Conservation (phyloP, 2,329 filamentous ascomycete species). For the Trichoderma gracile region DNA sequence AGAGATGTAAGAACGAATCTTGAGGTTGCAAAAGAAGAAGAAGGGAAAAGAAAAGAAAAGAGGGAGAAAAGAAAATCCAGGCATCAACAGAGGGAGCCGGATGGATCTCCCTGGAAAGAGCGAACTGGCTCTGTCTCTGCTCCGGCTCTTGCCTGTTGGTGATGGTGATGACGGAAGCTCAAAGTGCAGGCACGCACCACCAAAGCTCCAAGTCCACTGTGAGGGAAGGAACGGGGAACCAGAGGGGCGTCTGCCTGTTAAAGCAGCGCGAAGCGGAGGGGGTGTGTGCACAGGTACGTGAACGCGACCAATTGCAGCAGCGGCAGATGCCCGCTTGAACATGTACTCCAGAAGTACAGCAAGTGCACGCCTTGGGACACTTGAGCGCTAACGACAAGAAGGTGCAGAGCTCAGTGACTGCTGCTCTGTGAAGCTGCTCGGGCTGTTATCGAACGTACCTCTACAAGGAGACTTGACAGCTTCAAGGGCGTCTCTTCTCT, state of each 20-base stretch:
- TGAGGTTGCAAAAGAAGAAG: background rate
- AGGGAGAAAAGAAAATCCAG: background rate
- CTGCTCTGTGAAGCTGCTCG: background rate
- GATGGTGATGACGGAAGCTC: slow-evolving; percentile 22
- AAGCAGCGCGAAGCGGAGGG: slow-evolving; percentile 21
- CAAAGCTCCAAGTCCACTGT: slow-evolving; percentile 4
- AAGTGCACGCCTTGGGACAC: background rate
- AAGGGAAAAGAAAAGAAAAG: background rate
- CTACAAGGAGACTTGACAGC: background rate
- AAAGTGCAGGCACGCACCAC: slow-evolving; percentile 23
- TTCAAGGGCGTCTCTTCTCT: background rate
- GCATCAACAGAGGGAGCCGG: slow-evolving; percentile 1
- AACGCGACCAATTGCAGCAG: slow-evolving; percentile 7
- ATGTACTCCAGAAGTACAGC: background rate
- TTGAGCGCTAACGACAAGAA: background rate
- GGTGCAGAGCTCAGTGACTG: background rate
- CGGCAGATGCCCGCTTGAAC: background rate
- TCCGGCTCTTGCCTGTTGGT: slow-evolving; percentile 17
- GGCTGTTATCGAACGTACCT: too few relatives aligned
- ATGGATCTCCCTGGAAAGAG: slow-evolving; percentile 17
- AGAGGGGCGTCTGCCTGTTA: slow-evolving; percentile 16
- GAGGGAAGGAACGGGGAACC: slow-evolving; percentile 18
- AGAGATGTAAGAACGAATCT: background rate
- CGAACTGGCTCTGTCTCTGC: slow-evolving; percentile 8
- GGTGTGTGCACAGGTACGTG: slow-evolving; percentile 16